Evolutionary conservation across 768 basidiomycete species (phyloP), one percentile per base, ranked within the genome.

Genomic region (Kockovaella imperatae): DNA sequence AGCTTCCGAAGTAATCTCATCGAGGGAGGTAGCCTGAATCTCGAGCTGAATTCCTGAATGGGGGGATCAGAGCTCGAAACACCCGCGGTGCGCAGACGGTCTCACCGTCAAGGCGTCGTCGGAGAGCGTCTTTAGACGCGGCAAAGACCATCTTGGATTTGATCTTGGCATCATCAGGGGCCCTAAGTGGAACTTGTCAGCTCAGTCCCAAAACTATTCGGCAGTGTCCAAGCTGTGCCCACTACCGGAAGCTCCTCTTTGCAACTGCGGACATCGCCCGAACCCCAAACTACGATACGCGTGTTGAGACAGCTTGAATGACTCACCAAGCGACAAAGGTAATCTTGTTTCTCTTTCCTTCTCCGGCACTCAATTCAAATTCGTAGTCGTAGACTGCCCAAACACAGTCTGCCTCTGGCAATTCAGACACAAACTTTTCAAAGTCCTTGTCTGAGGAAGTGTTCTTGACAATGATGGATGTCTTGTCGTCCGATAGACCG

Each of bases 351-450:
- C 90, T 79, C 74, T 78, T 82, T 30, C 85, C 85, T 44, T 75
- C 78, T 28, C 76, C 83, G 18, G 53, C 56, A 17, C 54, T 44
- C 7, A 76, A 81, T 67, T 77, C 80, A 74, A 77, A 96, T 59
- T 86, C 83, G 54, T 91, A 83, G 71, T 97, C 90, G 63, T 89
- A 93, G 20, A 96, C 78, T n/a, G 84, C 91, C 80, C 82, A 99
- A 73, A 85, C 76, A 65, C 84, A 86, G 52, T 83, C 79, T 24
- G 61, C 61, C 67, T 83, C 79, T 1, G 91, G 89, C 48, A 97
- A 76, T 59, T 83, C 79, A 1, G 30, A 68, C 42, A 87, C 35
- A 69, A 97, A 96, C 0, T 77, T 76, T 0, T 89, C 84, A 72
- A 86, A 96, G 34, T 67, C 59, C 39, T 58, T 60, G 17, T 76